These are phyloP conservation scores for Cyberlindnera sargentensis DNA, from an alignment of 805 yeast genomes.

Conservation along the genomic window DNA sequence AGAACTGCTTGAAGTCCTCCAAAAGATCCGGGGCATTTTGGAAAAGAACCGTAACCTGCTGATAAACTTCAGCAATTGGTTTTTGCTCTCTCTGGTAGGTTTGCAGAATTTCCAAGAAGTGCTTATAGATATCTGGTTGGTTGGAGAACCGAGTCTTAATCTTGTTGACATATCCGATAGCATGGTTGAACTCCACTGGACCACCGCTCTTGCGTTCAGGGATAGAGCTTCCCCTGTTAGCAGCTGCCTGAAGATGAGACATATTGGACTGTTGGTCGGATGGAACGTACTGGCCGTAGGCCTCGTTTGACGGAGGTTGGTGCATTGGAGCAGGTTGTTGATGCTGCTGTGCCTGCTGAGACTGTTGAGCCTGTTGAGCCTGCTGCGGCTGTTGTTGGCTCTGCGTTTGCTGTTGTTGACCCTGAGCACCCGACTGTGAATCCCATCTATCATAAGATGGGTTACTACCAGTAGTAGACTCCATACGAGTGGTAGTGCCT, in stretches of 20 bases:
- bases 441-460: conserved; percentile 8
- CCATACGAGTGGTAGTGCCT: conserved; percentile 57
- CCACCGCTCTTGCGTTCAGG: conserved; percentile 29
- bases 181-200: conserved; percentile 95
- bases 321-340: conserved; percentile 19
- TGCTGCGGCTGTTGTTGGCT: conserved; percentile 15
- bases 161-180: conserved; percentile 92
- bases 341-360: conserved; percentile 12
- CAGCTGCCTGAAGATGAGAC: conserved; percentile 34
- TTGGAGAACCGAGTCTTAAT: conserved; percentile 89
- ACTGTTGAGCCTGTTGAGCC: conserved; percentile 12
- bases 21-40: conserved; percentile 90
- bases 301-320: conserved; percentile 12
- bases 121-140: conserved; percentile 94
- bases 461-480: conserved; percentile 11
- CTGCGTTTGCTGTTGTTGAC: conserved; percentile 1
- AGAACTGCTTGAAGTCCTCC: conserved; percentile 90
- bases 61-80: conserved; percentile 91
- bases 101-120: conserved; percentile 88
- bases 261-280: conserved; percentile 19
- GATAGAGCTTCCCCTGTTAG: conserved; percentile 21
- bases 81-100: conserved; percentile 95
- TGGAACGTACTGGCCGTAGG: conserved; percentile 5
- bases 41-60: conserved; percentile 84
- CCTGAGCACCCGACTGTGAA: neutral